Evolutionary conservation across 768 basidiomycete genomes (phyloP).

Genomic region (Pluteus cervinus): DNA sequence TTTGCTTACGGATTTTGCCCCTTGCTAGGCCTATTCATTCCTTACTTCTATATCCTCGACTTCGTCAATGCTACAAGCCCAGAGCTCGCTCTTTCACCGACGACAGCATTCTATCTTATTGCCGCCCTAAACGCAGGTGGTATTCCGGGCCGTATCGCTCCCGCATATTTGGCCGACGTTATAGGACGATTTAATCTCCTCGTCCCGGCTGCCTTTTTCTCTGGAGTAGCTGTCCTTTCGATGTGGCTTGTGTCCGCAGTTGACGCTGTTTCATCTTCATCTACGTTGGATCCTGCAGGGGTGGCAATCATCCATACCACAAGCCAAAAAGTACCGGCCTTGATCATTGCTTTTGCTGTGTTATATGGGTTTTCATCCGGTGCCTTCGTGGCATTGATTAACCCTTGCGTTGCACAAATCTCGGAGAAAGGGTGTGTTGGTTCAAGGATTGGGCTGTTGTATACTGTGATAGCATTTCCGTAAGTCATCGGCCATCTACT

Average conservation of each 20-base stretch:
- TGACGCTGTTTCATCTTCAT: no score
- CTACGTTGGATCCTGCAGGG: no score
- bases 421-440: slow-evolving; percentile 56
- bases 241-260: slow-evolving; percentile 55
- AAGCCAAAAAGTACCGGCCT: slow-evolving; percentile 26
- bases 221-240: slow-evolving; percentile 52
- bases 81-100: slow-evolving; percentile 29
- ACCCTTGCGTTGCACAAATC: slow-evolving; percentile 63
- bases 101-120: slow-evolving; percentile 47
- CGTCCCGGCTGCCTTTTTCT: slow-evolving; percentile 53
- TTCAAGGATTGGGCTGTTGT: slow-evolving; percentile 56
- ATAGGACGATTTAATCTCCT: slow-evolving; percentile 66
- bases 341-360: slow-evolving; percentile 45
- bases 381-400: slow-evolving; percentile 62
- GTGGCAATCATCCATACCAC: no score
- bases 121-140: slow-evolving; percentile 68
- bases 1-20: no score
- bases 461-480: slow-evolving; percentile 64
- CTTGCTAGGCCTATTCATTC: slow-evolving; percentile 59
- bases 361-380: slow-evolving; percentile 63
- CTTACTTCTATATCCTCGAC: slow-evolving; percentile 64
- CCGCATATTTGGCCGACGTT: slow-evolving; percentile 58
- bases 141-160: slow-evolving; percentile 56
- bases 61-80: slow-evolving; percentile 49
- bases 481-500: slow-evolving; percentile 34